Conservation (phyloP, 176 grass and related monocot genomes). For the Juncus effusus region DNA sequence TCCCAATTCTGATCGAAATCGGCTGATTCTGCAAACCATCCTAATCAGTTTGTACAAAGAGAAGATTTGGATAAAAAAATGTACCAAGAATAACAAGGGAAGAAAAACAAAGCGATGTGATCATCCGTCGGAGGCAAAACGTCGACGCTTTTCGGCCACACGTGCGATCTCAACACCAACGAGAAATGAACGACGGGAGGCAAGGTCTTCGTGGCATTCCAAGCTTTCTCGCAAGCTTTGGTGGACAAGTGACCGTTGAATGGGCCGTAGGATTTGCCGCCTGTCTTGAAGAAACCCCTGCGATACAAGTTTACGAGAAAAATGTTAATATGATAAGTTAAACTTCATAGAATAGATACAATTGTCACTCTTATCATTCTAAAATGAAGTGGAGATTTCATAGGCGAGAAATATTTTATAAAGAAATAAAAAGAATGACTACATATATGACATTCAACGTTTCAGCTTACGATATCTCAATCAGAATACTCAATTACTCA, state of each 20-base stretch:
- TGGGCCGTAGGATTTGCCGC: conserved; percentile 23
- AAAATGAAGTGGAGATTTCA: too few species aligned
- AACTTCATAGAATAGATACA: too few species aligned
- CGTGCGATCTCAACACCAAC: conserved; percentile 38
- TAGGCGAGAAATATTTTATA: not conserved
- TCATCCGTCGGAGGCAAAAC: conserved; percentile 48
- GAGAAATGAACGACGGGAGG: conserved; percentile 34
- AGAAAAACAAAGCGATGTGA: conserved; percentile 69
- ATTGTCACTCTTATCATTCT: too few species aligned
- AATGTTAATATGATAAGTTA: not conserved
- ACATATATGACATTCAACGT: not conserved
- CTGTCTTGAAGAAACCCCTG: conserved; percentile 59
- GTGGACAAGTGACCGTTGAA: conserved; percentile 50
- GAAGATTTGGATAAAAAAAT: not conserved
- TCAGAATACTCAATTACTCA: conserved; percentile 2
- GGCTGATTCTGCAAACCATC: too few species aligned
- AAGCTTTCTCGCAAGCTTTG: conserved; percentile 56
- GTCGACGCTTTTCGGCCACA: conserved; percentile 58
- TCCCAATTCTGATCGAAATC: too few species aligned
- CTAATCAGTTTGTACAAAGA: conserved; percentile 9
- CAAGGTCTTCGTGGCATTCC: conserved; percentile 33
- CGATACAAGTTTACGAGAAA: conserved; percentile 22
- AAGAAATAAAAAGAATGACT: not conserved
- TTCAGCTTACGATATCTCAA: conserved; percentile 19
- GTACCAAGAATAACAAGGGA: conserved; percentile 43